Conservation (phyloP, 148 eudicot genomes). For the Rheum nobile region DNA sequence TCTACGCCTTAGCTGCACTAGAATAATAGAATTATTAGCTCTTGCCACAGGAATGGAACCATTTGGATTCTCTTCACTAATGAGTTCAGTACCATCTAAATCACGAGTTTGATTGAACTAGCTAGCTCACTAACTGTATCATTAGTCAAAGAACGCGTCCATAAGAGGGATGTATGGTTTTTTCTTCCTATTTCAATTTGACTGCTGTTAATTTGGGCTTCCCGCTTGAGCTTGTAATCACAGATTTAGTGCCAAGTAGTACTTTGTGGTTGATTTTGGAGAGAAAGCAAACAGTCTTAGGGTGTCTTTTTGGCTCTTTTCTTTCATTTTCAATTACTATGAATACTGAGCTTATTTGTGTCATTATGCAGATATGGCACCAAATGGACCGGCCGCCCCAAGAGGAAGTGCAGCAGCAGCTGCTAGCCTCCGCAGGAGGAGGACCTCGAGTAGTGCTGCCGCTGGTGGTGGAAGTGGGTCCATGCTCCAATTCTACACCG, state of each 20-base stretch:
- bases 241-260: background rate
- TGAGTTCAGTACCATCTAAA: too few species aligned
- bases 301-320: too few species aligned
- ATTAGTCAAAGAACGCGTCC: too few species aligned
- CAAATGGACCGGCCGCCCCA: slow-evolving; percentile 66
- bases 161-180: background rate
- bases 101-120: too few species aligned
- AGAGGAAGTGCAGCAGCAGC: slow-evolving; percentile 97
- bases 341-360: too few species aligned
- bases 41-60: too few species aligned
- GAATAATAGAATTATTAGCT: too few species aligned
- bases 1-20: background rate
- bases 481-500: slow-evolving; percentile 97
- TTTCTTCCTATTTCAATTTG: background rate
- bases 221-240: background rate
- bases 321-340: too few species aligned
- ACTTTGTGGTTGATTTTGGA: background rate
- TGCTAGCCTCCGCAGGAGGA: slow-evolving; percentile 76
- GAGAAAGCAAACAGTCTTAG: too few species aligned
- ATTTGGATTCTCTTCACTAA: too few species aligned
- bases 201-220: background rate
- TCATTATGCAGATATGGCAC: slow-evolving; percentile 86
- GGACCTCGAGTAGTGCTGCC: slow-evolving; percentile 38
- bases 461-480: slow-evolving; percentile 56
- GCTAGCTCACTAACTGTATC: too few species aligned